These are phyloP conservation scores for Lachancea thermotolerans DNA, from an alignment of 805 yeast species.

Conservation along the genomic window DNA sequence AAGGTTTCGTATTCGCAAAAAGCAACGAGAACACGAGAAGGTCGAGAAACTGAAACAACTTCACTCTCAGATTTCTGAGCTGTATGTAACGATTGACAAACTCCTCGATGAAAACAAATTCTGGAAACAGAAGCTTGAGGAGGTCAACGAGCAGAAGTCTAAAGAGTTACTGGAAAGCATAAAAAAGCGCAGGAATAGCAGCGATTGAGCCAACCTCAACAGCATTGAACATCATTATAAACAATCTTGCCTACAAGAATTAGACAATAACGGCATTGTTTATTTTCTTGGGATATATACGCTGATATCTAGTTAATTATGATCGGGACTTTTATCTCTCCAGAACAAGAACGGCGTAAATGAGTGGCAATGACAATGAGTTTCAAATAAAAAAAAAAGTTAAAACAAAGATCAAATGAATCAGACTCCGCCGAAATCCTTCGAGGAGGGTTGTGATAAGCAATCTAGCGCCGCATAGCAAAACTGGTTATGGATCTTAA, in stretches of 20 bases:
- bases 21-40: slow-evolving; percentile 22
- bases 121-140: slow-evolving; percentile 25
- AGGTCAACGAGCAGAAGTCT: slow-evolving; percentile 25
- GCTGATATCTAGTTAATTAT: too few species aligned
- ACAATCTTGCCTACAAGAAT: not conserved
- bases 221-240: too few species aligned
- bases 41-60: slow-evolving; percentile 15
- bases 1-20: slow-evolving; percentile 61
- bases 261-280: not conserved
- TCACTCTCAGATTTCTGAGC: slow-evolving; percentile 16
- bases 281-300: not conserved
- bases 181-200: slow-evolving; percentile 14
- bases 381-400: too few species aligned
- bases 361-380: too few species aligned
- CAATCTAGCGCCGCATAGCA: too few species aligned
- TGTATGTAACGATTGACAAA: slow-evolving; percentile 18
- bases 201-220: not conserved
- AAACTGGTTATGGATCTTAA: too few species aligned
- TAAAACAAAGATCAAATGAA: too few species aligned
- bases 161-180: slow-evolving; percentile 23
- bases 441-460: too few species aligned
- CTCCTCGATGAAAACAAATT: slow-evolving; percentile 25
- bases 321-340: too few species aligned
- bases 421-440: too few species aligned
- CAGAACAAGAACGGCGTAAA: too few species aligned